phyloP scores from a whole-genome alignment of 345 rosid species.

The Gossypium arboreum region DNA sequence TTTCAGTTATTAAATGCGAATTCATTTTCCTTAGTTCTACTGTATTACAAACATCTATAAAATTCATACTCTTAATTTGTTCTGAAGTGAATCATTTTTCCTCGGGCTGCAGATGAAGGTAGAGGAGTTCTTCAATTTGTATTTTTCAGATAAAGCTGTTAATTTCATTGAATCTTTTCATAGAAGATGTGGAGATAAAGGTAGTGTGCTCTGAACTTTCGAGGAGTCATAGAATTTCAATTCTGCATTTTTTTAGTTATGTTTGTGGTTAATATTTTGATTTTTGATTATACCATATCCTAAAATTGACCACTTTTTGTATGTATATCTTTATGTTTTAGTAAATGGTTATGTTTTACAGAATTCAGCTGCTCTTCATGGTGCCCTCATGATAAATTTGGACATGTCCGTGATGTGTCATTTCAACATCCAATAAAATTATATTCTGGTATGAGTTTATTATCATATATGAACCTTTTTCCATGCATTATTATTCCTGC shows the following conservation, averaged over 20 bases:
- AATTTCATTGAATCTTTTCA: constrained; percentile 74
- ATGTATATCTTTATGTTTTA: constrained; percentile 7
- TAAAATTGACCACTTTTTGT: constrained; percentile 12
- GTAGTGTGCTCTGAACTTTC: constrained; percentile 34
- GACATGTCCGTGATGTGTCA: constrained; percentile 66
- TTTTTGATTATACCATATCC: not conserved
- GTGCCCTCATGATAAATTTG: constrained; percentile 64
- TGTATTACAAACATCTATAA: not conserved
- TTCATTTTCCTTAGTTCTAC: not conserved
- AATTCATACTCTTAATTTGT: not conserved
- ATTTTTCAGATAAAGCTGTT: constrained; percentile 63
- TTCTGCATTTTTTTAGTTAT: not conserved
- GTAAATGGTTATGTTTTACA: constrained; percentile 29
- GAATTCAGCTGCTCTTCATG: constrained; percentile 81
- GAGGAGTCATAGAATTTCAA: constrained; percentile 2
- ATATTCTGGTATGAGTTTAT: constrained; percentile 60
- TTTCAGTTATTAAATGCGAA: constrained; percentile 47
- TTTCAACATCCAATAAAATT: constrained; percentile 95
- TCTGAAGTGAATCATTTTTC: constrained; percentile 10
- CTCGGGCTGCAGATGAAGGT: constrained; percentile 63
- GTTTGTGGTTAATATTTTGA: not conserved
- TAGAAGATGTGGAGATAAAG: constrained; percentile 79
- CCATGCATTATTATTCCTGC: not conserved
- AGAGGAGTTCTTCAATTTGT: constrained; percentile 69
- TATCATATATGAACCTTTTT: not conserved